Conservation (phyloP, 495 filamentous ascomycete species). For the Talaromyces proteolyticus region DNA sequence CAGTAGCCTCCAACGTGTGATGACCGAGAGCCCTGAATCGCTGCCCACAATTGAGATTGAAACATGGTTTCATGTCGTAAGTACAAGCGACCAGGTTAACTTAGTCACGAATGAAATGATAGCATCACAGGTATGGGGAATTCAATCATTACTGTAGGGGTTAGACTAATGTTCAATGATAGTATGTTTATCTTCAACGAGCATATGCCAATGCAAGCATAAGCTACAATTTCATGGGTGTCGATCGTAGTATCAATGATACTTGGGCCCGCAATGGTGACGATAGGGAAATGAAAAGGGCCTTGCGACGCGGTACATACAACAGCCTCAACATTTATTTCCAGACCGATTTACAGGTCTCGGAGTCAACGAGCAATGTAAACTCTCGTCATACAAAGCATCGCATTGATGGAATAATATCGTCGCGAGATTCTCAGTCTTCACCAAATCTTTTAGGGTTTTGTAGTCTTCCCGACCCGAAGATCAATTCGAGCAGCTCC, state of each 20-base stretch:
- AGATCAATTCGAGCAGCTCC: slow-evolving; percentile 26
- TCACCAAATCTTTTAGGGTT: slow-evolving; percentile 38
- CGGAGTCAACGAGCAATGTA: slow-evolving; percentile 1
- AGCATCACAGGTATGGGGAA: slow-evolving; percentile 32
- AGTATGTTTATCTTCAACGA: slow-evolving; percentile 36
- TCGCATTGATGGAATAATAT: not conserved
- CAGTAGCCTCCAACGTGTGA: too few species aligned
- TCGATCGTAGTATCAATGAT: slow-evolving; percentile 70
- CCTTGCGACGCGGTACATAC: slow-evolving; percentile 51
- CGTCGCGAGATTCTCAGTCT: not conserved
- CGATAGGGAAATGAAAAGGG: slow-evolving; percentile 56
- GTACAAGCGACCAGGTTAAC: slow-evolving; percentile 22
- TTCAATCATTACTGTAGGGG: too few species aligned
- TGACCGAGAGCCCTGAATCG: too few species aligned
- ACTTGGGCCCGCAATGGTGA: slow-evolving; percentile 59
- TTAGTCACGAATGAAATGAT: slow-evolving; percentile 36
- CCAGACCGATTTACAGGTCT: slow-evolving; percentile 37
- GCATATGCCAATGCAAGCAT: slow-evolving; percentile 38
- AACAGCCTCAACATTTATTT: slow-evolving; percentile 46
- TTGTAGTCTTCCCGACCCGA: slow-evolving; percentile 40
- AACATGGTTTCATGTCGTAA: slow-evolving; percentile 44
- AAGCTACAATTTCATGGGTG: slow-evolving; percentile 54
- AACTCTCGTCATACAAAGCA: not conserved
- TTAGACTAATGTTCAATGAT: not conserved
- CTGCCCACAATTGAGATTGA: slow-evolving; percentile 33